phyloP scores from a whole-genome alignment of 495 filamentous ascomycete genomes.

The Neurospora sp. region DNA sequence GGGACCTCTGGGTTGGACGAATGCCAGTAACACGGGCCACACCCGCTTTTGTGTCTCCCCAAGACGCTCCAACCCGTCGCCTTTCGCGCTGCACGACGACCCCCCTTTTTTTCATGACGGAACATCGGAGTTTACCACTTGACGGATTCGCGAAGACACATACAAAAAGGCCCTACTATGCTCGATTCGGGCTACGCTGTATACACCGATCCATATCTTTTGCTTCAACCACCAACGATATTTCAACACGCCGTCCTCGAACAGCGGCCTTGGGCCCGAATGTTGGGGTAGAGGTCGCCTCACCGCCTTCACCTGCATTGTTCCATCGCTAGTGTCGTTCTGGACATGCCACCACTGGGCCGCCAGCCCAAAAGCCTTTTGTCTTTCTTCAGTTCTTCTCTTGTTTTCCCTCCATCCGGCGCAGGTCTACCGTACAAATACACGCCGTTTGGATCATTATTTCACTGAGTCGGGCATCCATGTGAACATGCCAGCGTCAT shows the following conservation, averaged over 20 bases:
- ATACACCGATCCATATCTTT: not conserved
- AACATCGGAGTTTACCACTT: not conserved
- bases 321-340: not conserved
- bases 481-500: not conserved
- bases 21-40: not conserved
- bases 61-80: not conserved
- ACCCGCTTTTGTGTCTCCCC: not conserved
- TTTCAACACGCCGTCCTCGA: not conserved
- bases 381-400: not conserved
- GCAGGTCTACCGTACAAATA: not conserved
- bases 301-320: not conserved
- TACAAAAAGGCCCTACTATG: not conserved
- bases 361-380: not conserved
- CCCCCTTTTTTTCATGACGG: not conserved
- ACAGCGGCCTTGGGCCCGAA: not conserved
- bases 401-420: not conserved
- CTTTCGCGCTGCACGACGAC: not conserved
- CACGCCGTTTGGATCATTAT: not conserved
- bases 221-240: not conserved
- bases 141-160: not conserved
- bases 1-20: not conserved
- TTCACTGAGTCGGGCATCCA: not conserved
- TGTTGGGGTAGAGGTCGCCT: not conserved
- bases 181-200: not conserved
- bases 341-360: not conserved